Base-by-base conservation (phyloP, 352 stramenopile genomes). In the Phytopythium litorale region DNA sequence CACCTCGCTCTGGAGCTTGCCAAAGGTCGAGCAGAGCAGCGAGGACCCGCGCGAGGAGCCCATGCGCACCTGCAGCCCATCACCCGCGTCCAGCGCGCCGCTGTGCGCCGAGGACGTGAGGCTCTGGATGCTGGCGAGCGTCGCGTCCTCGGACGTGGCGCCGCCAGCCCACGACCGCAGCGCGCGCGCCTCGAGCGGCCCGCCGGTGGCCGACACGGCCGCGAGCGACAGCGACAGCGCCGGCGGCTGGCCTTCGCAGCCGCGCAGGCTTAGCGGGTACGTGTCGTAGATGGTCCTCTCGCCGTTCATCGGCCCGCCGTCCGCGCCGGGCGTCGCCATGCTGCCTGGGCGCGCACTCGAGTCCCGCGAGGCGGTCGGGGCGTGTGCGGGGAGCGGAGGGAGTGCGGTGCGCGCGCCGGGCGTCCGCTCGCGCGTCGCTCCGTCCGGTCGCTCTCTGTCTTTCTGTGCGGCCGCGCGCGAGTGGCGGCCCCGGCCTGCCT, bases 1-100 rank as follows among this genome's bases (percentile, higher is more conserved):
- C 37, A 89, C 70, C 58, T 89, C 79, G 62, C 75, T 83, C 56
- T 83, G 82, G 65, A 91, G 88, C 62, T 87, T 90, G 60, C 81
- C 81, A 57, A 87, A 88, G 9, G 78, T 73, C 25, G 66, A 85
- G 67, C 60, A 78, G 12, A 89, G 66, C 54, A 66, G 67, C 23
- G 67, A 58, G 15, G 71, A 62, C 38, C 55, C 55, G 7, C 55
- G 38, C 3, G 55, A 50, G 25, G 55, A 60, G 4, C 55, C 55
- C 33, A 40, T 35, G 32, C 53, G 33, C 9, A 53, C 46, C 23
- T 30, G 50, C 6, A 13, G 51, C 4, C 32, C 70, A 64, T 18
- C 62, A 45, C 23, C 72, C 60, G 32, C 25, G 19, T 37, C 60
- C 51, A 32, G 46, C 49, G 40, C 25, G 12, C 23, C 48, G 51